Base-by-base conservation (phyloP, 2,329 filamentous ascomycete genomes). In the Magnaporthales sp. region DNA sequence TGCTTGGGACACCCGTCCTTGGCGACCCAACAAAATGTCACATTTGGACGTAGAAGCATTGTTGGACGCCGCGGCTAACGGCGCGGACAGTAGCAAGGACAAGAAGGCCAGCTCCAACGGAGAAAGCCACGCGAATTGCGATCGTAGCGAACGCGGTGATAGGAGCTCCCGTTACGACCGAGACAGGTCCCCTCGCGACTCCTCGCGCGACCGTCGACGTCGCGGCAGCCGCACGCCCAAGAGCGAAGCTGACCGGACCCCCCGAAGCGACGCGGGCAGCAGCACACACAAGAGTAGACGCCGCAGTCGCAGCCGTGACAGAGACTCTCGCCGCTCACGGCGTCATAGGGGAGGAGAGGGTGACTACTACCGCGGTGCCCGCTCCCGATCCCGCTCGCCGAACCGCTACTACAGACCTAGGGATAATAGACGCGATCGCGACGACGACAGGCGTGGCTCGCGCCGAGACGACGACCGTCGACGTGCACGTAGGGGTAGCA, bases 1-100 rank as follows among this genome's bases (percentile, higher is more conserved):
- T 27, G 56, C 22, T 60, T 60, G 56, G n/a, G 24, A 27, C 26
- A 29, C 2, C 24, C 8, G 27, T 27, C 56, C 56, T 27, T 13
- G 19, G 56, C 11, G 22, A 15, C 27, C 15, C 7, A 2, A 22
- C 24, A 73, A 69, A 67, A 90, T 90, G 88, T 88, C 88, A 76
- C 84, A 84, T 77, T 81, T 89, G 72, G 92, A 96, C 75, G 92
- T 97, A 73, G 93, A 97, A 83, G 92, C 92, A 71, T 86, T 97
- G 70, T 88, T 97, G 72, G 93, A 97, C 22, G 56, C 58, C 79
- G 91, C 91, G 65, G 92, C 91, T 69, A 91, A 91, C 65, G 89
- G 88, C 56, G 68, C 66, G 51, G 67, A 62, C 75, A 82, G 83
- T 70, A 82, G 83, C 71, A 79, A 81, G 66, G 80, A 84, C 66